Percentiles rank a stretch among this genome's conserved stretches.
These are phyloP conservation scores for Amylocystis lapponica DNA, from an alignment of 768 basidiomycete species.

Conservation along the genomic window DNA sequence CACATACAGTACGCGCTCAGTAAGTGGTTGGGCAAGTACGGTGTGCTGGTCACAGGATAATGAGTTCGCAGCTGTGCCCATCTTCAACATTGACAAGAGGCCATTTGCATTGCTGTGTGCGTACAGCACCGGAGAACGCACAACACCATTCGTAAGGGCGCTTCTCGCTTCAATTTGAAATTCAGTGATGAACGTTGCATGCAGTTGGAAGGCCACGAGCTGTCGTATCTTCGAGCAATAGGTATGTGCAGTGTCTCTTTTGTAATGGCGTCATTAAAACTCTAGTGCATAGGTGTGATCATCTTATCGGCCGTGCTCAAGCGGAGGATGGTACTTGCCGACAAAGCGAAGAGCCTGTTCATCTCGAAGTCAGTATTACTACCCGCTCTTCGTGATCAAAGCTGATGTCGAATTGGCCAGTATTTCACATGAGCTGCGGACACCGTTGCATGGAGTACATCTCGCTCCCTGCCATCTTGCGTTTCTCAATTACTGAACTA, in stretches of 20 bases:
- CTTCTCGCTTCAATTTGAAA: not conserved
- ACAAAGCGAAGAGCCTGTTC: conserved; percentile 89
- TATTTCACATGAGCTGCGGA: conserved; percentile 87
- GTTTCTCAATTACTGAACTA: not conserved
- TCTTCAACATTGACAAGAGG: conserved; percentile 89
- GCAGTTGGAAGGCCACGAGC: conserved; percentile 81
- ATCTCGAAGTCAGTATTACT: conserved; percentile 69
- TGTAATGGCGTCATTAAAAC: not conserved
- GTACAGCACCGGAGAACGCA: conserved; percentile 79
- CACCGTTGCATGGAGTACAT: conserved; percentile 83
- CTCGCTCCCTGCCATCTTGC: not conserved
- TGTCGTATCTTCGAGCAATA: conserved; percentile 89
- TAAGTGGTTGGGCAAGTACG: conserved; percentile 39
- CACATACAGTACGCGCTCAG: conserved; percentile 85
- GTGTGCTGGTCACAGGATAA: not conserved
- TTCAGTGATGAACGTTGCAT: not conserved
- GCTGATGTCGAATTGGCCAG: conserved; percentile 31
- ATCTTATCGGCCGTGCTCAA: conserved; percentile 91
- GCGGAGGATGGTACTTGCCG: conserved; percentile 87
- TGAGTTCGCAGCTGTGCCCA: conserved; percentile 63
- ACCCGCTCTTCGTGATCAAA: not conserved
- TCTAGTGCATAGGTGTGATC: conserved; percentile 58
- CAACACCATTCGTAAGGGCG: conserved; percentile 67
- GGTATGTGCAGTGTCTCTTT: conserved; percentile 35
- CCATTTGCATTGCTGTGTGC: conserved; percentile 90